Percentiles rank a stretch among this genome's conserved stretches.
Evolutionary conservation across 177 flowering plant genomes (phyloP).

Genomic region (Vitis hybrid): DNA sequence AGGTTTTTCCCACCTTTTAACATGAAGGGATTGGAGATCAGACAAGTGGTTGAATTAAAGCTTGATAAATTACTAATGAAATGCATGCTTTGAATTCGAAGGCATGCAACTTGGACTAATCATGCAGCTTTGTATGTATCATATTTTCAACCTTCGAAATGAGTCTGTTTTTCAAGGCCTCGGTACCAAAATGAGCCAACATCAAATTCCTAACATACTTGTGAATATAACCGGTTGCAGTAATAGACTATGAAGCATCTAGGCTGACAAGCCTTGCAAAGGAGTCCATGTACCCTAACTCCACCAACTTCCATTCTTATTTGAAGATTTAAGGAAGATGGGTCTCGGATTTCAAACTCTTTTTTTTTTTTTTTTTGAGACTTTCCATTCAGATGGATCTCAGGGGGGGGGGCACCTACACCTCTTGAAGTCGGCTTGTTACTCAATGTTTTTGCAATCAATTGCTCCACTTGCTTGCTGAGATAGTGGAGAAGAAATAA

Average conservation of each 20-base stretch:
- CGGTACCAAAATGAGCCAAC: slow-evolving; percentile 8
- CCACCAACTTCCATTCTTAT: slow-evolving; percentile 31
- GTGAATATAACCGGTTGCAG: slow-evolving; percentile 8
- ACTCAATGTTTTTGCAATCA: no score
- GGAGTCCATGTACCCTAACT: slow-evolving; percentile 23
- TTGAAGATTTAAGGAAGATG: slow-evolving; percentile 9
- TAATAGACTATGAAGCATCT: slow-evolving; percentile 4
- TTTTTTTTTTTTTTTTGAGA: no score
- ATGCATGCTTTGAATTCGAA: slow-evolving; percentile 14
- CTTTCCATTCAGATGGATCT: no score
- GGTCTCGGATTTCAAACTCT: no score
- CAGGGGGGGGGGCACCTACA: no score
- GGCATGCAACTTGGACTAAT: slow-evolving; percentile 7
- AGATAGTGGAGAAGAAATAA: no score
- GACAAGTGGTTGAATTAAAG: no score
- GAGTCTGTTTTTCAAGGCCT: slow-evolving; percentile 9
- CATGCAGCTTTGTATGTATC: neutral
- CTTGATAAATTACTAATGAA: no score
- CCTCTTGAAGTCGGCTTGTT: no score
- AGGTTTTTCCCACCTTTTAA: no score
- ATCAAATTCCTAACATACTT: slow-evolving; percentile 13
- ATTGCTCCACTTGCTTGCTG: no score
- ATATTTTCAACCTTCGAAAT: neutral
- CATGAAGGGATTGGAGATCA: no score
- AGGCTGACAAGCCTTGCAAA: slow-evolving; percentile 13